phyloP scores from a whole-genome alignment of 495 filamentous ascomycete genomes.

The Penicillium psychrofluorescens region DNA sequence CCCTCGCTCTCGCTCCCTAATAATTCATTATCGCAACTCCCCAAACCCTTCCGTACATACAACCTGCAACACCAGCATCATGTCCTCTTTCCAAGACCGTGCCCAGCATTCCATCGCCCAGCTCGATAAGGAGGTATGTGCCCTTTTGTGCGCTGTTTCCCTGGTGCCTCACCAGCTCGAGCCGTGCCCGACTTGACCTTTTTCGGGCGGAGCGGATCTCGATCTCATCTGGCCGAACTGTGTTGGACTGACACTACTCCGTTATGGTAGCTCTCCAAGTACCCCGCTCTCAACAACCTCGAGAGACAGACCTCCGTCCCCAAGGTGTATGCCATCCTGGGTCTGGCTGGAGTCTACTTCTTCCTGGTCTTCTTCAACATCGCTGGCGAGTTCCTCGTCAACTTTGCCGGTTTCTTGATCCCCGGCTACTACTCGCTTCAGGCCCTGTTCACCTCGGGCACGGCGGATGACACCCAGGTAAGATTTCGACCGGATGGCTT shows the following conservation, averaged over 20 bases:
- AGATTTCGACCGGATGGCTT: conserved; percentile 18
- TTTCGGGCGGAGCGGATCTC: neutral
- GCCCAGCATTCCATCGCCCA: conserved; percentile 80
- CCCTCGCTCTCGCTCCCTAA: conserved; percentile 12
- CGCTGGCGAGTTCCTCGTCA: conserved; percentile 91
- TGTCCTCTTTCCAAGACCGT: conserved; percentile 81
- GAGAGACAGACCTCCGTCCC: conserved; percentile 92
- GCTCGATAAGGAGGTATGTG: conserved; percentile 94
- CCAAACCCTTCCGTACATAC: neutral
- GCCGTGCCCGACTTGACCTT: neutral
- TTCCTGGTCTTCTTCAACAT: conserved; percentile 99
- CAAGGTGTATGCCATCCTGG: conserved; percentile 93
- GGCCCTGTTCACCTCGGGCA: conserved; percentile 76
- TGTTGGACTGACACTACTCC: conserved; percentile 15
- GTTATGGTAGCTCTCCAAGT: conserved; percentile 78
- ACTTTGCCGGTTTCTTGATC: conserved; percentile 88
- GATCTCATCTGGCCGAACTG: neutral
- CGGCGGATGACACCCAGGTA: conserved; percentile 86
- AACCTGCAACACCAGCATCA: conserved; percentile 19
- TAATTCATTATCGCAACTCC: neutral
- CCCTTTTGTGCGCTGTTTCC: conserved; percentile 22
- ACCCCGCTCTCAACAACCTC: conserved; percentile 88
- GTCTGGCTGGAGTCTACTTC: conserved; percentile 80
- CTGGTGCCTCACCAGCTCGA: conserved; percentile 15
- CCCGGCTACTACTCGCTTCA: conserved; percentile 93